Evolutionary conservation across 1,284 basidiomycete species (phyloP), one percentile per base, ranked within the genome.

Genomic region (Tylopilus sp.): DNA sequence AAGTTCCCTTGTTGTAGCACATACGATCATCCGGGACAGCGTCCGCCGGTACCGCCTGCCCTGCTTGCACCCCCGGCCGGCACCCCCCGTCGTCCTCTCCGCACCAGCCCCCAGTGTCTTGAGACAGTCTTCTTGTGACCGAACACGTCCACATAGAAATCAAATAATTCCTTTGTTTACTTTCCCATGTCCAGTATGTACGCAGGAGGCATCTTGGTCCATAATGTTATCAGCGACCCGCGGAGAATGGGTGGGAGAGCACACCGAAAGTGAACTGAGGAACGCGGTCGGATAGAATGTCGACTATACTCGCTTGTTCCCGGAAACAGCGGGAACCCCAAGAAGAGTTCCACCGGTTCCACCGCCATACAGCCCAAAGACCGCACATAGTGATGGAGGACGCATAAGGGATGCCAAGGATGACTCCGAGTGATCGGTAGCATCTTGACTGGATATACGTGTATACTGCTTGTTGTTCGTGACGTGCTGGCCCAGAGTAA

Each of bases 301-400:
- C 99, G 97, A 81, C 99, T 99, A 82, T 98, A 99, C 82, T 99
- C 98, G 84, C 95, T 97, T 29, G 98, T 99, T 32, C 97, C 98
- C 2, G 97, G 97, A 83, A 99, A 99, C 41, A 99, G 84, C 22
- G 97, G 97, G 60, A 99, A 80, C 9, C 97, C 98, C 52, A 99
- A 85, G 87, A 99, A 99, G 36, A 99, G 88, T 80, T 99, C 97
- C 52, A 99, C 97, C 5, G 97, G n/a, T n/a, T n/a, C n/a, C n/a
- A n/a, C n/a, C n/a, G n/a, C 97, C 68, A 99, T 99, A 74, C 95
- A 97, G 3, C 95, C 96, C 63, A 97, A 80, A 33, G 94, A 95
- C 95, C 95, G n/a, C n/a, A 97, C 94, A 97, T 96, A 79, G 97
- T 96, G 79, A 97, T 97, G 26, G 95, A 87, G 19, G 96, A 91